Conservation (phyloP, 768 basidiomycete genomes). For the Pisolithus marmoratus region DNA sequence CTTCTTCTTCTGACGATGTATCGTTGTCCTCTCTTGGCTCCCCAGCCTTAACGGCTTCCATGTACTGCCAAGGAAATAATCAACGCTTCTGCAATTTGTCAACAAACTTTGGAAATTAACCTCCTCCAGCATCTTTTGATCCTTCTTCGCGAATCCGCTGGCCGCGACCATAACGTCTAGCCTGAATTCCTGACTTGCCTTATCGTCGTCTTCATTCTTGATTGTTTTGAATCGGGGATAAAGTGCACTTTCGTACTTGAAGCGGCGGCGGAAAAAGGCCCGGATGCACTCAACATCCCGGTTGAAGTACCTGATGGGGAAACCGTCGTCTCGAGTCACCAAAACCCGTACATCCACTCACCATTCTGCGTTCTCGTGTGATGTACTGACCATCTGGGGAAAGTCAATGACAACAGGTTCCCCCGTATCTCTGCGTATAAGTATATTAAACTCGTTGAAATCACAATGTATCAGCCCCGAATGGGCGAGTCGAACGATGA, state of each 20-base stretch:
- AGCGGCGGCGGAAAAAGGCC: constrained; percentile 84
- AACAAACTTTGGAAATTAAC: constrained; percentile 40
- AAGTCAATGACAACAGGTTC: constrained; percentile 96
- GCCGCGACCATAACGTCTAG: constrained; percentile 92
- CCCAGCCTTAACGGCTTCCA: constrained; percentile 47
- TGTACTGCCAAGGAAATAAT: constrained; percentile 47
- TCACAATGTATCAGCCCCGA: constrained; percentile 98
- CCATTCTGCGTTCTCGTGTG: constrained; percentile 97
- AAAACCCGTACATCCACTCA: constrained; percentile 32
- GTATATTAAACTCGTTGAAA: constrained; percentile 98
- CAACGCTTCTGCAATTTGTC: constrained; percentile 9
- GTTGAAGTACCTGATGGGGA: constrained; percentile 83
- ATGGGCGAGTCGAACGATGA: constrained; percentile 90
- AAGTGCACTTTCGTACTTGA: constrained; percentile 85
- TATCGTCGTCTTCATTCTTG: constrained; percentile 20
- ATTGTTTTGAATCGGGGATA: constrained; percentile 76
- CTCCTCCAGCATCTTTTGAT: constrained; percentile 79
- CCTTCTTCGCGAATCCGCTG: constrained; percentile 84
- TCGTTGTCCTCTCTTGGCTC: constrained; percentile 26
- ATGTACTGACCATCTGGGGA: constrained; percentile 98
- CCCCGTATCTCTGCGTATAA: constrained; percentile 70
- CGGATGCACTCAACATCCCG: constrained; percentile 97
- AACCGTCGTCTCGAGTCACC: constrained; percentile 6
- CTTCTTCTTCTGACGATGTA: constrained; percentile 26
- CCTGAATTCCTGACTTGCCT: constrained; percentile 52